Evolutionary conservation across 176 grass and related monocot genomes (phyloP), one percentile per base, ranked within the genome.

Genomic region (Thalia dealbata): DNA sequence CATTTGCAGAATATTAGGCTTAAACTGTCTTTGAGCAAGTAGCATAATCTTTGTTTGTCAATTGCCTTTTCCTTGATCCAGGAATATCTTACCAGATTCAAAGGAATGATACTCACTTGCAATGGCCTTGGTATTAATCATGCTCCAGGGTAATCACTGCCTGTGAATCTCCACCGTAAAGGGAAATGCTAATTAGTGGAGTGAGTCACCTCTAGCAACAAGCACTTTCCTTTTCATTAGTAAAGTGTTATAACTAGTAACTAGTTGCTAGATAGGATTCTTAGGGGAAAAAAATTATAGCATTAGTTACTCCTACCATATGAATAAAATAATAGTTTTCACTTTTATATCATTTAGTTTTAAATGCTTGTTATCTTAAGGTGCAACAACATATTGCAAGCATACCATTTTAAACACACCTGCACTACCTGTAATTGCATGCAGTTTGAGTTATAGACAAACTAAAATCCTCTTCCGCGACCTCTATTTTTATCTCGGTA

Each of bases 31-130:
- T 70, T 82, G 35, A 43, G 15, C 46, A 24, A 14, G 26, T 71
- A 26, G 41, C 13, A 2, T 14, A 66, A 62, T 63, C 22, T 48
- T 18, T 45, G 58, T 14, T 58, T 2, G 16, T 22, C 41, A 51
- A 38, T 63, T 71, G 19, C 4, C 3, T 62, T 78, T 75, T 66
- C 32, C 14, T 83, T 41, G 25, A 71, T 87, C 78, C 73, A 92
- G 90, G 86, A 92, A 84, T 92, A 88, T 76, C 86, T 92, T 78
- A 51, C 86, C 66, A 92, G 86, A 80, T 92, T 92, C 83, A 82
- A 88, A 71, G 83, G 86, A 64, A 89, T 92, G 90, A 88, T 92
- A 77, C 83, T 92, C 70, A 92, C 90, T 27, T 92, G 90, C 79
- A 86, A 88, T 84, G 90, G 90, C 58, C 90, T 92, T 75, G 81